Evolutionary conservation across 2,329 filamentous ascomycete genomes (phyloP), one percentile per base, ranked within the genome.

Genomic region (Cytospora chrysosperma): DNA sequence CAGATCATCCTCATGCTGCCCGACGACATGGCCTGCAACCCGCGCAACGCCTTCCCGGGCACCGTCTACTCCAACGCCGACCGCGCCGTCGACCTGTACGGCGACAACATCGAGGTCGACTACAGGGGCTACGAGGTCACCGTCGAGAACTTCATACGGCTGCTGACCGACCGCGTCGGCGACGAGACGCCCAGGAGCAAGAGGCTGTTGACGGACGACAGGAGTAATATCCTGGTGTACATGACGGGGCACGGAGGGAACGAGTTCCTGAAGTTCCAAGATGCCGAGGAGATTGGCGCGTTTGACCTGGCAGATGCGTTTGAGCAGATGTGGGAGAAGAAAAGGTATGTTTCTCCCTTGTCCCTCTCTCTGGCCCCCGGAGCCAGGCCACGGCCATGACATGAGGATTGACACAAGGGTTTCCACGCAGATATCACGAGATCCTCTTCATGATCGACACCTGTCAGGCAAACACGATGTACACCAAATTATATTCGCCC

Each of bases 1-100:
- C 95, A 99, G 76, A 99, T 99, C 78, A 98, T 99, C 75, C 90
- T 99, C 69, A 98, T 99, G 93, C 87, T 99, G n/a, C 95, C 95
- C 26, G 95, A 99, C 76, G 95, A 99, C 80, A 98, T 99, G 92
- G 95, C 95, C 47, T 99, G 95, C 83, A 99, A 99, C 78, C 95
- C 95, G 34, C 92, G 95, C 72, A 99, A 99, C 75, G 93, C 93
- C 56, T 99, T 99, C 76, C 93, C 95, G 0, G 95, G 95, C 59
- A 97, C 93, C 59, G 95, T 99, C 32, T 99, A 98, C 84, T 97
- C 95, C 78, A 98, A 99, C 74, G 93, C 95, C 43, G 93, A 97
- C 76, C 91, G 95, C 68, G 93, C 92, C 10, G 89, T 99, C 56
- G 95, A 99, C 73, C 83, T 99, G 6, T 99, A 99, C 75, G 95